Conservation (phyloP, 139 green algal species). For the Coelastrella sp. region DNA sequence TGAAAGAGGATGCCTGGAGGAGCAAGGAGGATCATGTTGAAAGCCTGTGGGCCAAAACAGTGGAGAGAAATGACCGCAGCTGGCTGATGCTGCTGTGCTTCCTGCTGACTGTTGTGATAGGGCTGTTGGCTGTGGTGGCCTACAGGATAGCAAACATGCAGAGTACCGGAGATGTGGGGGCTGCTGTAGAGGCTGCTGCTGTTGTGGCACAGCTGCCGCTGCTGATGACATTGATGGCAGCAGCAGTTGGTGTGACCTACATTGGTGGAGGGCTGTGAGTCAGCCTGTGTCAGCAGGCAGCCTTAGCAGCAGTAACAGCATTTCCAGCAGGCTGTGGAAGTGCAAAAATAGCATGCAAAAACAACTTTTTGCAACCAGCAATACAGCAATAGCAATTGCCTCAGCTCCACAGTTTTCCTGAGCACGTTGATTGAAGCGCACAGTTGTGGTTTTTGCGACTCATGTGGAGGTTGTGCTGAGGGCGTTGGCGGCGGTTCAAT, state of each 20-base stretch:
- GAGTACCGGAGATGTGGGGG: not conserved
- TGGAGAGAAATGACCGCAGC: conserved; percentile 76
- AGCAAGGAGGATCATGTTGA: conserved; percentile 78
- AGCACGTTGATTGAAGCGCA: no score
- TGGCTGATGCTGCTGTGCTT: conserved; percentile 85
- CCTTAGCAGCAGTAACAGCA: not conserved
- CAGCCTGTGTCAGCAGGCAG: not conserved
- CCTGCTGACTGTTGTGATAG: conserved; percentile 67
- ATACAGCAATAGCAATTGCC: no score
- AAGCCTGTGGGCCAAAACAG: conserved; percentile 69
- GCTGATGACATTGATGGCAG: not conserved
- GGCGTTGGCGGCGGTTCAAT: no score
- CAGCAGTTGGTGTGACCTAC: not conserved
- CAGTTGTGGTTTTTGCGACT: no score
- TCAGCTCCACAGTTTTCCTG: no score
- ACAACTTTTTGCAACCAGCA: no score
- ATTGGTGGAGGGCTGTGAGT: not conserved
- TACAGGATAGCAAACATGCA: conserved; percentile 53
- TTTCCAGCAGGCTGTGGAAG: not conserved
- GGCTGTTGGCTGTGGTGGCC: conserved; percentile 80
- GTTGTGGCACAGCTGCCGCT: conserved; percentile 24
- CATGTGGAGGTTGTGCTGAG: no score
- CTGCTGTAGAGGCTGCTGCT: not conserved
- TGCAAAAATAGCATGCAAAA: no score
- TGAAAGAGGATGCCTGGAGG: conserved; percentile 71